phyloP scores from a whole-genome alignment of 192 early-diverging fungal genomes.

The Funneliformis geosporum region DNA sequence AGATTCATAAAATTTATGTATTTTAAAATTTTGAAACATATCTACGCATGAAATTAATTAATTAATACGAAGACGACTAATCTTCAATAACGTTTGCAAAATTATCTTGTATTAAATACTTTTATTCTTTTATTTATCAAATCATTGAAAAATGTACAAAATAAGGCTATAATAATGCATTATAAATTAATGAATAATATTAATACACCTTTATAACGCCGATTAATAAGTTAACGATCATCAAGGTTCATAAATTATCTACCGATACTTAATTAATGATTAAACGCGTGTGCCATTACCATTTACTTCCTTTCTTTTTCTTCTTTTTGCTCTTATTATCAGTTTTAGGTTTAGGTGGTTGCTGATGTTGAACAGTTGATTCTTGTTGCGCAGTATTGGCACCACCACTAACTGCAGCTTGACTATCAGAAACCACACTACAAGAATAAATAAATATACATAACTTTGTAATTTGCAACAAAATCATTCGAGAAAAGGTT shows the following conservation, averaged over 20 bases:
- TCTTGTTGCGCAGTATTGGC: background rate
- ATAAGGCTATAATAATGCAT: too few species aligned
- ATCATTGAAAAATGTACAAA: too few species aligned
- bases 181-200: too few species aligned
- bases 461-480: too few species aligned
- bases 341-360: background rate
- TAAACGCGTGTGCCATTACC: background rate
- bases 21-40: too few species aligned
- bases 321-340: conserved; percentile 32
- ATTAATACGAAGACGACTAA: too few species aligned
- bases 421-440: background rate
- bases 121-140: too few species aligned
- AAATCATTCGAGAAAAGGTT: background rate
- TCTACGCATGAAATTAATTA: too few species aligned
- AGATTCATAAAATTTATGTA: too few species aligned
- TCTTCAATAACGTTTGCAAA: too few species aligned
- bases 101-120: too few species aligned
- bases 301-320: conserved; percentile 34
- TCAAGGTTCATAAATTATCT: background rate
- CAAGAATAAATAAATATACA: background rate
- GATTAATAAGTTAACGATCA: background rate
- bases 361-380: background rate
- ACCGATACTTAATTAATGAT: background rate
- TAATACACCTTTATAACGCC: too few species aligned
- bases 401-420: background rate